Base-by-base conservation (phyloP, 805 yeast genomes). In the Kregervanrija pseudodelftensis region DNA sequence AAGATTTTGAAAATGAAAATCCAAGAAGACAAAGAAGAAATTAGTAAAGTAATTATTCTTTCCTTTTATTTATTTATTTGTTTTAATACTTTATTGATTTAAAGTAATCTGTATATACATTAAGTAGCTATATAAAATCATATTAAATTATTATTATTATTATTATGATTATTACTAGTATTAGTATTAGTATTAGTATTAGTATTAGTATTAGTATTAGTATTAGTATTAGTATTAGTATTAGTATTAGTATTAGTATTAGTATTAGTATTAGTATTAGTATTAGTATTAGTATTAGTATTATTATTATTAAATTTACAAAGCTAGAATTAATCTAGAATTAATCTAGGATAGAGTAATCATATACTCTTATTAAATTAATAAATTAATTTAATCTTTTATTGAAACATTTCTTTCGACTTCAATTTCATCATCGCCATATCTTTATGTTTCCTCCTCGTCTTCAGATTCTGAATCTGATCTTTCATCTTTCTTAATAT, bases 401-500 rank as follows among this genome's bases (percentile, higher is more conserved):
- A 37, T 22, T 8, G 34, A 12, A 14, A 34, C 4, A 16, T 30
- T 15, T 17, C 16, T 31, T 12, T 33, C 16, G 30, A 14, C 11
- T 46, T 50, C 41, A 38, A 54, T 43, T 38, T 53, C 47, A 36
- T 58, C 55, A 37, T 44, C 8, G 28, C 8, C 2, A 22, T 22
- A 5, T 22, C 28, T 8, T 22, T 22, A 22, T 22, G 28, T 22
- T 22, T 7, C 51, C 22, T 57, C 62, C 11, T 60, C 69, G 30
- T 60, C 64, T 3, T 81, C 90, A 16, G 73, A 77, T 58, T 90
- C 97, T 49, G 78, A 83, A 46, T 90, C 97, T 60, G 91, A 82
- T 68, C 98, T 79, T 37, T 85, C 96, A 63, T 89, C 96, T 53
- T 75, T 74, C 35, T 76, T 74, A 38, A 73, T 77, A 49, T 83